These are phyloP conservation scores for Tetrahymena malaccensis DNA, from an alignment of 73 alveolate genomes.

Conservation along the genomic window DNA sequence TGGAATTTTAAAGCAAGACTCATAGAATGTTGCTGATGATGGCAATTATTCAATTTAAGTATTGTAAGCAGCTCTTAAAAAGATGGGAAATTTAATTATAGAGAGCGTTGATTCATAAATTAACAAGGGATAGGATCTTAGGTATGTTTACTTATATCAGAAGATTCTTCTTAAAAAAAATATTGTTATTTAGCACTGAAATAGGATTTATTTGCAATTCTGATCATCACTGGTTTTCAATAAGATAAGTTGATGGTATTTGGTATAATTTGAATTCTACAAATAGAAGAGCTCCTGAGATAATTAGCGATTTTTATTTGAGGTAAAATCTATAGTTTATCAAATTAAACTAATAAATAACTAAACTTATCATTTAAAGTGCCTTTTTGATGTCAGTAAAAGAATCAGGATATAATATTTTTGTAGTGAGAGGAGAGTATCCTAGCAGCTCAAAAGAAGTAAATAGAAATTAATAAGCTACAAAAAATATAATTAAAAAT, in stretches of 20 bases:
- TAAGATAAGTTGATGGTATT: constrained; percentile 72
- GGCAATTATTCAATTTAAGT: constrained; percentile 88
- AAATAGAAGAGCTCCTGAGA: constrained; percentile 82
- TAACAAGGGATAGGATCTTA: not conserved
- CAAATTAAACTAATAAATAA: not conserved
- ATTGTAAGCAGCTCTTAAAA: constrained; percentile 67
- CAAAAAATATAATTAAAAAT: not conserved
- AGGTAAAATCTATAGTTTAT: not conserved
- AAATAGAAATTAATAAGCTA: not conserved
- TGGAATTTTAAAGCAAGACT: not conserved
- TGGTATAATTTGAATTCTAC: constrained; percentile 94
- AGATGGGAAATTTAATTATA: not conserved
- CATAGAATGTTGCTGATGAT: constrained; percentile 83
- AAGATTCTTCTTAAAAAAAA: not conserved
- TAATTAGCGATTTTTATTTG: constrained; percentile 75
- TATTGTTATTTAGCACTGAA: constrained; percentile 27
- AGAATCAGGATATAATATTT: constrained; percentile 76
- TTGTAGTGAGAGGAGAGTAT: constrained; percentile 65
- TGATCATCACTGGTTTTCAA: constrained; percentile 88
- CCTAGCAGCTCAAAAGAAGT: constrained; percentile 16
- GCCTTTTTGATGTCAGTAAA: constrained; percentile 79
- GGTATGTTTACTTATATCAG: not conserved
- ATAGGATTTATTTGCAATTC: constrained; percentile 89
- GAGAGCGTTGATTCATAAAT: not conserved
- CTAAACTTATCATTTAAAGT: not conserved